phyloP scores from a whole-genome alignment of 352 stramenopile genomes.

The Pythium aquatile region DNA sequence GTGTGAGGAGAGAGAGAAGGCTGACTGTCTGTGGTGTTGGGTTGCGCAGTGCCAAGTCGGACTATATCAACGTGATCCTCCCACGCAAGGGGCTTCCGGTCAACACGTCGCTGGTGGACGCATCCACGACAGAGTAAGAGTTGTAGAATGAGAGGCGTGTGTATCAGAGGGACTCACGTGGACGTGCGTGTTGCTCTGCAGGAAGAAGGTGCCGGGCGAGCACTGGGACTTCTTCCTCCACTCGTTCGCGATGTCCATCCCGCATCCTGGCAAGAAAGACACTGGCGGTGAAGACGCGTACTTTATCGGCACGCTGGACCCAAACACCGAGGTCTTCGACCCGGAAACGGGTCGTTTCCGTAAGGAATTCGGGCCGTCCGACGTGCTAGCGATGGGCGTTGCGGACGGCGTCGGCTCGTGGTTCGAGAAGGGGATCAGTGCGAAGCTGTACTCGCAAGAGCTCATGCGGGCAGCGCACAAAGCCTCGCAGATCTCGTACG shows the following conservation, averaged over 20 bases:
- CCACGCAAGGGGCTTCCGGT: conserved; percentile 75
- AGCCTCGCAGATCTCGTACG: conserved; percentile 57
- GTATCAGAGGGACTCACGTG: background rate
- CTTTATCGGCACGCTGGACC: conserved; percentile 81
- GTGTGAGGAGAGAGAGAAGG: background rate
- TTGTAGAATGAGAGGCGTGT: background rate
- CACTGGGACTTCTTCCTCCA: conserved; percentile 67
- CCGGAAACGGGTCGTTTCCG: conserved; percentile 32
- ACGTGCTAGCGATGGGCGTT: conserved; percentile 92
- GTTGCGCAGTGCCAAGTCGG: conserved; percentile 77
- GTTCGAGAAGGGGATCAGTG: conserved; percentile 92
- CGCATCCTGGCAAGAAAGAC: conserved; percentile 68
- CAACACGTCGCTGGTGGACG: conserved; percentile 48
- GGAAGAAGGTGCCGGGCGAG: conserved; percentile 14
- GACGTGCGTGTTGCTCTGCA: background rate
- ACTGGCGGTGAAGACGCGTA: conserved; percentile 92
- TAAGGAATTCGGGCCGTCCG: conserved; percentile 49
- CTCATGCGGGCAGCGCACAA: conserved; percentile 79
- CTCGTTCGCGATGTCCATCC: conserved; percentile 75
- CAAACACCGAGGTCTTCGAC: conserved; percentile 29
- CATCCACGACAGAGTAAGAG: conserved; percentile 27
- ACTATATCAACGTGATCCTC: conserved; percentile 88
- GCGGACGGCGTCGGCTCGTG: conserved; percentile 96
- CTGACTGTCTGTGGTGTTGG: conserved; percentile 1
- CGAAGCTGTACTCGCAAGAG: conserved; percentile 62